Percentiles rank a stretch among this genome's conserved stretches.
Evolutionary conservation across 1,284 basidiomycete genomes (phyloP).

Genomic region (Tilletiopsis washingtonensis): DNA sequence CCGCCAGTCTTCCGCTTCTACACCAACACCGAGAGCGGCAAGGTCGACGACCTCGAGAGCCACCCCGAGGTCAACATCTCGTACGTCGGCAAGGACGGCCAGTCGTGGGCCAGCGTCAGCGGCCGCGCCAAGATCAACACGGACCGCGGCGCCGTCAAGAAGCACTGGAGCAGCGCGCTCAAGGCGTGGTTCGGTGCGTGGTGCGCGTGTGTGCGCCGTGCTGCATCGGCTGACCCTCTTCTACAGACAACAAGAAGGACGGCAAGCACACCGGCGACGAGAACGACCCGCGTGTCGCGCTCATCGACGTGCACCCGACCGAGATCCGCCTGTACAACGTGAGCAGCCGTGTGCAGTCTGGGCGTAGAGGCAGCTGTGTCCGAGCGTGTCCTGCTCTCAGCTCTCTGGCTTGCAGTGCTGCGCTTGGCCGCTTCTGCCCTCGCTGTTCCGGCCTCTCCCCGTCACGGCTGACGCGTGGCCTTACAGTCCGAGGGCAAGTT

Average conservation of each 20-base stretch:
- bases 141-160: constrained; percentile 33
- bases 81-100: constrained; percentile 64
- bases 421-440: no score
- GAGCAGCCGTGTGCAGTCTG: no score
- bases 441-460: no score
- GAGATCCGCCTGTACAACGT: constrained; percentile 50
- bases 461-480: not conserved
- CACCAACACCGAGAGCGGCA: constrained; percentile 36
- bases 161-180: constrained; percentile 28
- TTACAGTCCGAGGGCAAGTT: constrained; percentile 34
- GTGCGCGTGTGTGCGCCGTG: no score
- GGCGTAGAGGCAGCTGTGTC: no score
- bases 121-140: constrained; percentile 59
- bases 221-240: no score
- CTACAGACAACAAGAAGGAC: constrained; percentile 66
- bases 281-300: constrained; percentile 68
- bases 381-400: no score
- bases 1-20: constrained; percentile 34
- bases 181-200: constrained; percentile 60
- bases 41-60: constrained; percentile 30
- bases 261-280: constrained; percentile 75
- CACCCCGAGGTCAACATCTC: constrained; percentile 32
- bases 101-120: constrained; percentile 75
- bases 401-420: not conserved
- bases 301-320: constrained; percentile 72